Evolutionary conservation across 441 rosid genomes (phyloP).

Genomic region (Erodium moschatum): DNA sequence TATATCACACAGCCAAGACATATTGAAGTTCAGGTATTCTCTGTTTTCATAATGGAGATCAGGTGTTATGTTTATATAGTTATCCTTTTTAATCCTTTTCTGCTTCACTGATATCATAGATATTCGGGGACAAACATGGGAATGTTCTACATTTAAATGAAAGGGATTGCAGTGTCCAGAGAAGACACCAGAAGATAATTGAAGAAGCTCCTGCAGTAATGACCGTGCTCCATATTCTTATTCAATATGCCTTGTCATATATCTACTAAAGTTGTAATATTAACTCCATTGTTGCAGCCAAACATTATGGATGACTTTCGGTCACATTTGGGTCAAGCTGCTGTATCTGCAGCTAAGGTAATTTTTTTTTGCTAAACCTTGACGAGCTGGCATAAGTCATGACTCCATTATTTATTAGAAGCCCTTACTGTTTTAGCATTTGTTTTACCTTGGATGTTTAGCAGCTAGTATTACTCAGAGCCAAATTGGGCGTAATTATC

Average conservation of each 20-base stretch:
- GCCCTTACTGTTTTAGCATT: not conserved
- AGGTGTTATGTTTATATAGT: constrained; percentile 12
- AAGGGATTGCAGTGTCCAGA: constrained; percentile 94
- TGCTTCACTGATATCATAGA: constrained; percentile 29
- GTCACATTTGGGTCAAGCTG: constrained; percentile 70
- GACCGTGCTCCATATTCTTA: constrained; percentile 23
- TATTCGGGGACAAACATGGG: constrained; percentile 86
- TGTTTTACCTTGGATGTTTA: not conserved
- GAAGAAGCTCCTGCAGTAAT: constrained; percentile 99
- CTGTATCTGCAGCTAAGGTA: constrained; percentile 91
- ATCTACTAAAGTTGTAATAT: constrained; percentile 23
- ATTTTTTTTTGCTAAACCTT: constrained; percentile 15
- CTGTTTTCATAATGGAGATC: constrained; percentile 7
- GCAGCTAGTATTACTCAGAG: constrained; percentile 1
- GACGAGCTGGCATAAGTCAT: not conserved
- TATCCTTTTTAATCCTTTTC: constrained; percentile 15
- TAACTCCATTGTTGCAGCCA: constrained; percentile 57
- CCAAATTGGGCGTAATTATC: not conserved
- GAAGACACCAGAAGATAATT: constrained; percentile 95
- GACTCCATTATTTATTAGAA: not conserved
- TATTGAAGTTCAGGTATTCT: constrained; percentile 80
- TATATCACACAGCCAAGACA: constrained; percentile 86
- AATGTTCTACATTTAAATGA: constrained; percentile 70
- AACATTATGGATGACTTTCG: constrained; percentile 60
- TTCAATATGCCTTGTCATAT: constrained; percentile 19